Evolutionary conservation across 2,329 filamentous ascomycete genomes (phyloP), one percentile per base, ranked within the genome.

Genomic region (Hypoxylon sp.): DNA sequence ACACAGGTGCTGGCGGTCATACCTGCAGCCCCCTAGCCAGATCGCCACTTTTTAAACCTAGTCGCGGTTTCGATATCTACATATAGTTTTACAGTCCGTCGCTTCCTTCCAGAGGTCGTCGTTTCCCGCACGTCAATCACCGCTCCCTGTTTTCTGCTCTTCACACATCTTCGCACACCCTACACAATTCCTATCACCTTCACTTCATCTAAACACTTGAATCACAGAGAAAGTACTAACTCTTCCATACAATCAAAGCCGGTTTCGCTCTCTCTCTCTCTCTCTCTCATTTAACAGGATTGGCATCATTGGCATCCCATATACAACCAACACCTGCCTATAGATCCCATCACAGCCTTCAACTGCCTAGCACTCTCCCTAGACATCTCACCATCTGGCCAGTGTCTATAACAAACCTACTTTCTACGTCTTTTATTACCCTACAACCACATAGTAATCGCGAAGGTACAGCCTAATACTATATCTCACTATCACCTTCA

Each of bases 11-110:
- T 42, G 35, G 14, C 4, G 35, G n/a, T 42, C n/a, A n/a, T 42
- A 3, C 29, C 19, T 29, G 2, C 44, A 19, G 29, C 13, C 35
- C 33, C 19, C 48, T 48, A 17, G 26, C 19, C 17, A 13, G 42
- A 50, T 50, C 46, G 44, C 26, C 33, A n/a, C 55, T 29, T 42
- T 42, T 13, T 29, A 42, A 9, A 29, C 51, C 2, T 11, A 6
- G 6, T 26, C 33, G 33, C 13, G 33, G 13, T 54, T 54, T 50
- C 55, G 44, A 5, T 48, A 35, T 17, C 22, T 50, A 37, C 13
- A n/a, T 6, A 5, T n/a, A 14, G 29, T 31, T 37, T 3, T n/a
- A 44, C 3, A 29, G n/a, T 19, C 13, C 26, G 39, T 19, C 55
- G 29, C 44, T 46, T 50, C 22, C 22, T 50, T 3, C 10, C 19